Base-by-base conservation (phyloP, 345 rosid species). In the Aethionema arabicum region DNA sequence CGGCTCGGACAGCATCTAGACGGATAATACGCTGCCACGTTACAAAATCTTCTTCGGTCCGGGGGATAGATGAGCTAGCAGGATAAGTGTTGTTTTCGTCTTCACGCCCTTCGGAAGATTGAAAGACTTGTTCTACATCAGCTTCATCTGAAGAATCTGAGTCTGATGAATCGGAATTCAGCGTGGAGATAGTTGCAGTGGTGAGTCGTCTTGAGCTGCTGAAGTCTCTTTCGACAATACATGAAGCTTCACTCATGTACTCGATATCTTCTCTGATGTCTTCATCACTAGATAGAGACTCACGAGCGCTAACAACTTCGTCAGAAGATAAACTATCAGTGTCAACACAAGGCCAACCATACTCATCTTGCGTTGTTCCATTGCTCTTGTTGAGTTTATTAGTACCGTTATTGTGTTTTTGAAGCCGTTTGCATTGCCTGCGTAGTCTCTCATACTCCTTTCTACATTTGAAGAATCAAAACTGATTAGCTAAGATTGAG, bases 1-100 rank as follows among this genome's bases (percentile, higher is more conserved):
- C 83, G 37, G 95, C 92, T 56, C 99, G 96, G 48, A 95, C 82
- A 1, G 99, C 99, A 80, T 95, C 99, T 36, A 95, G 74, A 44
- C 97, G 97, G 72, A 95, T 95, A 46, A 90, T 90, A 45, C 97
- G 87, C 73, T 84, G 96, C 99, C 99, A 95, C 0, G 91, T 85
- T 15, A 81, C 61, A 56, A 85, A 95, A 75, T 83, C 85, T 73
- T 95, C 99, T 12, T 76, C 72, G 6, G 81, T 55, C 48, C 57
- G 43, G 5, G 46, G 61, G 51, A 77, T 66, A 50, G 87, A 54
- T 8, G 52, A 69, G 36, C 52, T 70, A 15, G 77, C 81, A 45
- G 79, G 68, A 63, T 47, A 67, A 11, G 83, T 52, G 15, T 71
- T 75, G 64, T 84, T 71, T 52, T 36, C 68, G 47, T 78, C 78